phyloP scores from a whole-genome alignment of 1,284 basidiomycete species.

The Trichosporon ovoides region DNA sequence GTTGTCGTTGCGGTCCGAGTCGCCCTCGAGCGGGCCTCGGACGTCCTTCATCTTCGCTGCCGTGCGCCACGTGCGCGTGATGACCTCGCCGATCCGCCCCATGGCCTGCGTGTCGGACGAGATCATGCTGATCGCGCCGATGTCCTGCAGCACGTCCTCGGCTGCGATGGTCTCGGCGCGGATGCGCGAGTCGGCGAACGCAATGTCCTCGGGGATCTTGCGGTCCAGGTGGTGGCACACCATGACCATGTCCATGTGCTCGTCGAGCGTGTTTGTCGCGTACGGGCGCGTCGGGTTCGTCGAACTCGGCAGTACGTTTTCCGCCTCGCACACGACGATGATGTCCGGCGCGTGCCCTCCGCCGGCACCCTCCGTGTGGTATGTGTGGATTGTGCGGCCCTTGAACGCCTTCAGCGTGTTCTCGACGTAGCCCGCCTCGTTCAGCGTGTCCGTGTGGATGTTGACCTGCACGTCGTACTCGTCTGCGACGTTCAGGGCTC shows the following conservation, averaged over 20 bases:
- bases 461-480: constrained; percentile 95
- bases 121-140: constrained; percentile 93
- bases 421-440: constrained; percentile 70
- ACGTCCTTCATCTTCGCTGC: constrained; percentile 88
- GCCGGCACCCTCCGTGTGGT: constrained; percentile 90
- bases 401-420: constrained; percentile 87
- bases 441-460: constrained; percentile 95
- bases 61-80: constrained; percentile 90
- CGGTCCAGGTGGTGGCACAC: constrained; percentile 81
- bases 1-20: constrained; percentile 68
- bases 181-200: constrained; percentile 96
- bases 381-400: constrained; percentile 92
- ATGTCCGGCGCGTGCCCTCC: constrained; percentile 98
- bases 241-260: constrained; percentile 98
- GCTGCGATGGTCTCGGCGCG: constrained; percentile 95
- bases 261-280: constrained; percentile 86
- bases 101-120: constrained; percentile 94
- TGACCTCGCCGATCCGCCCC: constrained; percentile 94
- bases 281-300: constrained; percentile 97
- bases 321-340: constrained; percentile 84
- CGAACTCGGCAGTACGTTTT: constrained; percentile 92
- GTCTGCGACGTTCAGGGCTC: constrained; percentile 75
- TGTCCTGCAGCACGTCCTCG: constrained; percentile 93
- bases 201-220: constrained; percentile 85
- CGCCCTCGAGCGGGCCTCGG: constrained; percentile 69